A percentile compares a stretch with the other conserved stretches of the same genome.
These are phyloP conservation scores for Kalaharituber pfeilii DNA, from an alignment of 2,329 filamentous ascomycete species.

Conservation along the genomic window DNA sequence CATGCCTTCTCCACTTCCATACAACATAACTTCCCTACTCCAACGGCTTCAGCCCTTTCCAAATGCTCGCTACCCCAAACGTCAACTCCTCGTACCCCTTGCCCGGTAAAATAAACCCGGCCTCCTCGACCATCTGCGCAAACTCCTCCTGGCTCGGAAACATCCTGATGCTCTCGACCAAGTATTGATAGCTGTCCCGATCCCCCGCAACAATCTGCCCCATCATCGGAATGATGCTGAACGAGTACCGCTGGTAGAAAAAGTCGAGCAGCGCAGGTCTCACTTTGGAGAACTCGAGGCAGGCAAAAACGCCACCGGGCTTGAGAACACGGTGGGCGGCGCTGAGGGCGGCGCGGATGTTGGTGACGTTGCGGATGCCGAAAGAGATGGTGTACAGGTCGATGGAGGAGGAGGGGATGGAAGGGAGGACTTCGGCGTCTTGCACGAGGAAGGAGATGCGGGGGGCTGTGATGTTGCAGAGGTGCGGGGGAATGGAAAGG, in stretches of 20 bases:
- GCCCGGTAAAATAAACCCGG: constrained; percentile 62
- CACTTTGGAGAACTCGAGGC: constrained; percentile 86
- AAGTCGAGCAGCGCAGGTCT: constrained; percentile 61
- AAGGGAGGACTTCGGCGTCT: constrained; percentile 61
- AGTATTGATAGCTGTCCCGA: constrained; percentile 90
- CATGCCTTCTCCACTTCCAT: background rate
- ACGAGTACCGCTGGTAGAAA: constrained; percentile 90
- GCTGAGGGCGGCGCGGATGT: constrained; percentile 63
- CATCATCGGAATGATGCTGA: constrained; percentile 82
- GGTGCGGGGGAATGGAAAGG: background rate
- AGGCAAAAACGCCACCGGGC: constrained; percentile 90
- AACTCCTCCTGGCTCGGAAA: constrained; percentile 82
- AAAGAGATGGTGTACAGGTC: constrained; percentile 97
- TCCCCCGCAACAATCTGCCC: constrained; percentile 90
- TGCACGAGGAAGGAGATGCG: constrained; percentile 63
- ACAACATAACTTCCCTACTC: background rate
- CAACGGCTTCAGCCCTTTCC: constrained; percentile 68
- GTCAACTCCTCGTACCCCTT: constrained; percentile 79
- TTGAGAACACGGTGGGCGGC: constrained; percentile 81
- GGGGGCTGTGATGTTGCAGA: constrained; percentile 39
- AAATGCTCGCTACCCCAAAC: constrained; percentile 82
- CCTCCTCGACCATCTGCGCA: constrained; percentile 61
- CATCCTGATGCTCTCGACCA: constrained; percentile 91
- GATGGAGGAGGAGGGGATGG: constrained; percentile 51
- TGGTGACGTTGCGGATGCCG: constrained; percentile 90